These are phyloP conservation scores for Pulveroboletus sp. DNA, from an alignment of 768 basidiomycete genomes.

Conservation along the genomic window DNA sequence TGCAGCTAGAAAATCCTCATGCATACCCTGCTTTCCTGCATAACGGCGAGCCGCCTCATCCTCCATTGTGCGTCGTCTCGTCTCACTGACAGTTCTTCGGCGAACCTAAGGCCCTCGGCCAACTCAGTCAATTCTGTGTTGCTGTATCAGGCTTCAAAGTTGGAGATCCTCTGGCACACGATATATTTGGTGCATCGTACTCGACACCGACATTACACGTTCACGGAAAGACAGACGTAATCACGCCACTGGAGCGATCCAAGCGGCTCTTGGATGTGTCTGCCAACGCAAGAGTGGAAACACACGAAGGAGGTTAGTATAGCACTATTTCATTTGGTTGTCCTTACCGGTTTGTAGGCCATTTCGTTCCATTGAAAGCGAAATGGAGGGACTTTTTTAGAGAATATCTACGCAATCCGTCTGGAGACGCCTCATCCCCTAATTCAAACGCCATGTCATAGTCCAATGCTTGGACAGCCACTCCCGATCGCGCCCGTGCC, in stretches of 20 bases:
- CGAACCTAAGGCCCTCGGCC: neutral
- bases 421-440: conserved; percentile 46
- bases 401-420: conserved; percentile 59
- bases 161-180: conserved; percentile 42
- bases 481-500: conserved; percentile 32
- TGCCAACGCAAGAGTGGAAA: conserved; percentile 59
- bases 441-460: conserved; percentile 29
- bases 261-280: conserved; percentile 54
- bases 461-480: conserved; percentile 46
- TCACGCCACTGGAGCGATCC: conserved; percentile 71
- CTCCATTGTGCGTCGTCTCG: conserved; percentile 57
- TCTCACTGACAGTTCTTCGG: neutral
- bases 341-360: conserved; percentile 45
- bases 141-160: conserved; percentile 72
- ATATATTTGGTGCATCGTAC: conserved; percentile 51
- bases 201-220: conserved; percentile 77
- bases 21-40: conserved; percentile 57
- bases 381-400: conserved; percentile 75
- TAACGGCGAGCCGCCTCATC: conserved; percentile 64
- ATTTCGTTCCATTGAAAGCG: conserved; percentile 79
- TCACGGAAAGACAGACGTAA: conserved; percentile 71
- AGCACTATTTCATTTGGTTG: neutral
- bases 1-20: conserved; percentile 53
- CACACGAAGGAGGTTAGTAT: conserved; percentile 73
- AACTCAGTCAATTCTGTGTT: conserved; percentile 64